A percentile compares a stretch with the other conserved stretches of the same genome.
Conservation (phyloP, 2,329 filamentous ascomycete genomes). For the Dactylellina parvicollis region DNA sequence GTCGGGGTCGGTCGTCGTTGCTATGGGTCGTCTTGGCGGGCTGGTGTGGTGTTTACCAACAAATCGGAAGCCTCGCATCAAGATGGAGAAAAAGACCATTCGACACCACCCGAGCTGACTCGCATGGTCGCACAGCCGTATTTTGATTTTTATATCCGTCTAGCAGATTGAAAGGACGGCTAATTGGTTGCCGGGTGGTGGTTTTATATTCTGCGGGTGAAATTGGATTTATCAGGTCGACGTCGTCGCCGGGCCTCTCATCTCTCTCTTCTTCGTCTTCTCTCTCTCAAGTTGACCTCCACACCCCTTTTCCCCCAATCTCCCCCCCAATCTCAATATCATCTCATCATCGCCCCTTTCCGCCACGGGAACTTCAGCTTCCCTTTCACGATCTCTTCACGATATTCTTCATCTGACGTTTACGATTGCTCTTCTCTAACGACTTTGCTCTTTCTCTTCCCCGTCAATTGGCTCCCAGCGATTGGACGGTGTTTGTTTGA, state of each 20-base stretch:
- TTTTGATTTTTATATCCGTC: too few relatives aligned
- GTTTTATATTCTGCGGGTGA: conserved; percentile 19
- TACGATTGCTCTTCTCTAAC: background rate
- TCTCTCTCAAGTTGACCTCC: background rate
- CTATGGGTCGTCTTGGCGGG: conserved; percentile 9
- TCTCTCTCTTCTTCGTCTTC: background rate
- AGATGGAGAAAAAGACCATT: too few relatives aligned
- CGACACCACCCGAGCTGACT: background rate
- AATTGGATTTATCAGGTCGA: conserved; percentile 8
- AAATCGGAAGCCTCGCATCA: background rate
- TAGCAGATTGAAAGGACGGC: background rate
- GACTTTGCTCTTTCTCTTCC: background rate
- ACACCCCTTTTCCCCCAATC: background rate
- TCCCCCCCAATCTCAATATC: background rate
- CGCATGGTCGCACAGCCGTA: background rate
- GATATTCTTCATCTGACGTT: background rate
- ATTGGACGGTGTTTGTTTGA: conserved; percentile 10
- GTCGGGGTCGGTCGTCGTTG: conserved; percentile 7
- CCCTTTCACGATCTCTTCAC: background rate
- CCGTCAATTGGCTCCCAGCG: conserved; percentile 9
- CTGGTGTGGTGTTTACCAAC: conserved; percentile 15
- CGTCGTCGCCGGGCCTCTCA: conserved; percentile 6
- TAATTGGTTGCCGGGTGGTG: background rate
- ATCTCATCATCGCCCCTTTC: background rate
- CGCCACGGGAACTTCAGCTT: background rate